Percentiles rank a stretch among this genome's conserved stretches.
Conservation (phyloP, 208 protist genomes). For the Sergeia podlipaevii region DNA sequence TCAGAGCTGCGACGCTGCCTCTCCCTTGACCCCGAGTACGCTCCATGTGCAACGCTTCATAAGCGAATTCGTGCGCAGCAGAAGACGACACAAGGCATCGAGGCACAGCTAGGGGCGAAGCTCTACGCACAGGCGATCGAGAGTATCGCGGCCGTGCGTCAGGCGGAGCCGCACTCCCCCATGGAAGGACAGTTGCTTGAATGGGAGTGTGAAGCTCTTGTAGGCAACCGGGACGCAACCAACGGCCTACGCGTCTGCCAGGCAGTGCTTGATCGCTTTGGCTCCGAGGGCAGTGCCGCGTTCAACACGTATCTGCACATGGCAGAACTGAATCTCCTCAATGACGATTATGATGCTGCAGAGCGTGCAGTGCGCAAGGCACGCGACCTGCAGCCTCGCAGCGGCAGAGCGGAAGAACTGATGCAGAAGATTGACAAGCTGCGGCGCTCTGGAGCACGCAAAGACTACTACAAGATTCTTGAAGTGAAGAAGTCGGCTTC, state of each 20-base stretch:
- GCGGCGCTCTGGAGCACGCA: conserved; percentile 22
- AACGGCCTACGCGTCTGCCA: conserved; percentile 54
- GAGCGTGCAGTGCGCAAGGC: conserved; percentile 29
- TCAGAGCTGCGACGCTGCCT: conserved; percentile 75
- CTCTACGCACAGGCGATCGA: conserved; percentile 43
- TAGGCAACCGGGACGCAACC: conserved; percentile 46
- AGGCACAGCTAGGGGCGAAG: conserved; percentile 25
- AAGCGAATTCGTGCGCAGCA: conserved; percentile 69
- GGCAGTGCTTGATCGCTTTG: conserved; percentile 27
- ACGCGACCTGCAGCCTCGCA: conserved; percentile 20
- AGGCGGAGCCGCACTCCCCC: conserved; percentile 44
- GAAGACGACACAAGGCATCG: conserved; percentile 29
- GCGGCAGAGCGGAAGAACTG: conserved; percentile 20
- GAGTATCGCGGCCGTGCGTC: conserved; percentile 36
- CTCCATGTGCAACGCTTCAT: conserved; percentile 55
- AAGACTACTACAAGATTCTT: conserved; percentile 94
- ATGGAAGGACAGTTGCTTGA: conserved; percentile 63
- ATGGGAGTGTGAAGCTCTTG: conserved; percentile 78
- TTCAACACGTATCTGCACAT: conserved; percentile 54
- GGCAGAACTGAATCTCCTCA: conserved; percentile 74
- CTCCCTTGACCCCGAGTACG: conserved; percentile 82
- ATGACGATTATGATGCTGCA: conserved; percentile 58
- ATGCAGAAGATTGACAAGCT: conserved; percentile 14
- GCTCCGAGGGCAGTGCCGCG: conserved; percentile 30
- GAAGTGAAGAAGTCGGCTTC: conserved; percentile 79